phyloP scores from a whole-genome alignment of 23 red algal species.

The Gracilaria caudata region DNA sequence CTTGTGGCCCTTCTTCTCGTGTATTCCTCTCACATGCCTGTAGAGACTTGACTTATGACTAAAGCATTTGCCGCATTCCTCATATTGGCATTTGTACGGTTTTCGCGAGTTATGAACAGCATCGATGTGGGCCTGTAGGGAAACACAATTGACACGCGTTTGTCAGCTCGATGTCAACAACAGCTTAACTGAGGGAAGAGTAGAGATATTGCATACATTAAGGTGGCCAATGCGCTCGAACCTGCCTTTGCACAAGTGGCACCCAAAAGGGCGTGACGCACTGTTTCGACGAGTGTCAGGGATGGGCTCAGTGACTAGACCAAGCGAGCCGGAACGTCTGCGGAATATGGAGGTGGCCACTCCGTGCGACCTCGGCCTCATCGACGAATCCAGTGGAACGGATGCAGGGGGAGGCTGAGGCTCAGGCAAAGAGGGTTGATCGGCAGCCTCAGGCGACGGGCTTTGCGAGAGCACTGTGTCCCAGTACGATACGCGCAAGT shows the following conservation, averaged over 20 bases:
- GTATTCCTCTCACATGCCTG: slow-evolving; percentile 31
- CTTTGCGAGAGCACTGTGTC: slow-evolving; percentile 1
- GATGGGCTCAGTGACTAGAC: neutral
- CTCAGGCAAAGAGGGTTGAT: neutral
- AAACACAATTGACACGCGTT: neutral
- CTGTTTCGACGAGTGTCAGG: slow-evolving; percentile 13
- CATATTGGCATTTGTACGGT: slow-evolving; percentile 28
- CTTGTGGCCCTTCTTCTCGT: slow-evolving; percentile 20
- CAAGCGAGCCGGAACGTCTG: neutral
- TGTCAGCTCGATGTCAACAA: neutral
- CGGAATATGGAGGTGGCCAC: slow-evolving; percentile 3
- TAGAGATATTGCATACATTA: slow-evolving; percentile 14
- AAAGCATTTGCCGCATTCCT: slow-evolving; percentile 23
- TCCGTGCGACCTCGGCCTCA: neutral
- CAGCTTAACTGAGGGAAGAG: neutral
- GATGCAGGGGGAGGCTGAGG: neutral
- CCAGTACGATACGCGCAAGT: slow-evolving; percentile 7
- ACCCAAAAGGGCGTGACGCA: slow-evolving; percentile 18
- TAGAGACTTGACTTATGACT: slow-evolving; percentile 33
- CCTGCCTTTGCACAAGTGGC: slow-evolving; percentile 31
- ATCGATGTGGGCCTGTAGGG: slow-evolving; percentile 22
- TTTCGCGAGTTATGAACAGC: slow-evolving; percentile 22
- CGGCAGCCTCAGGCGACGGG: neutral
- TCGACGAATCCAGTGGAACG: neutral
- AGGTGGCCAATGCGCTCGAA: slow-evolving; percentile 30